Evolutionary conservation across 495 filamentous ascomycete genomes (phyloP).

Genomic region (Neurospora intermedia): DNA sequence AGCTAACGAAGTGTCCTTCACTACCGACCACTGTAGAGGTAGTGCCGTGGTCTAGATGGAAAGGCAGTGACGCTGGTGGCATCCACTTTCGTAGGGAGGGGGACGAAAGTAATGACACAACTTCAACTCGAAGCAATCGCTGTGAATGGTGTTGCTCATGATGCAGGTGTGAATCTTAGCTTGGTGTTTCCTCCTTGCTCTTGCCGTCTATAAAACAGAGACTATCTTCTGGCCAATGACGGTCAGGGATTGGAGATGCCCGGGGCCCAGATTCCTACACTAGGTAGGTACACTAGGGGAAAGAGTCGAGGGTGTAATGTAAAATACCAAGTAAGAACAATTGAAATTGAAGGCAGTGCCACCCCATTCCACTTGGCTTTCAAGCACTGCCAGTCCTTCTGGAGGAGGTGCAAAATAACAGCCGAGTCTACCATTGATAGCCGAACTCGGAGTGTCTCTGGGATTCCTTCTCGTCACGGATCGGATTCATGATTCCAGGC

Average conservation of each 20-base stretch:
- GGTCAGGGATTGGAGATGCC: background rate
- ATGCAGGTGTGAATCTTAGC: background rate
- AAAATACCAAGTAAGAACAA: background rate
- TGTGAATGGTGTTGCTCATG: background rate
- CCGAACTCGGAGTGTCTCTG: background rate
- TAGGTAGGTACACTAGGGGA: background rate
- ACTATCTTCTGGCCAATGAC: background rate
- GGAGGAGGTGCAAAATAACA: background rate
- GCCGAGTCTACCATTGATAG: background rate
- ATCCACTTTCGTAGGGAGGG: background rate
- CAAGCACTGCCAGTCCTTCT: background rate
- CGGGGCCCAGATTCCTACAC: background rate
- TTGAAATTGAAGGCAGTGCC: background rate
- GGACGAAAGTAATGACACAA: background rate
- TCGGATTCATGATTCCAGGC: background rate
- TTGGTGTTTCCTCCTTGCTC: background rate
- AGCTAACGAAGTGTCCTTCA: background rate
- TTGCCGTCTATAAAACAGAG: background rate
- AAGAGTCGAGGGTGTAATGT: background rate
- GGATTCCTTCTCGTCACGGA: background rate
- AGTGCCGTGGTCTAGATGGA: background rate
- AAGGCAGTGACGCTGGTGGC: background rate
- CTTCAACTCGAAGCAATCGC: background rate
- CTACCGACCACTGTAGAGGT: no score
- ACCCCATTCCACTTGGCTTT: background rate